Evolutionary conservation across 768 basidiomycete species (phyloP), one percentile per base, ranked within the genome.

Genomic region (Cystobasidium tubakii): DNA sequence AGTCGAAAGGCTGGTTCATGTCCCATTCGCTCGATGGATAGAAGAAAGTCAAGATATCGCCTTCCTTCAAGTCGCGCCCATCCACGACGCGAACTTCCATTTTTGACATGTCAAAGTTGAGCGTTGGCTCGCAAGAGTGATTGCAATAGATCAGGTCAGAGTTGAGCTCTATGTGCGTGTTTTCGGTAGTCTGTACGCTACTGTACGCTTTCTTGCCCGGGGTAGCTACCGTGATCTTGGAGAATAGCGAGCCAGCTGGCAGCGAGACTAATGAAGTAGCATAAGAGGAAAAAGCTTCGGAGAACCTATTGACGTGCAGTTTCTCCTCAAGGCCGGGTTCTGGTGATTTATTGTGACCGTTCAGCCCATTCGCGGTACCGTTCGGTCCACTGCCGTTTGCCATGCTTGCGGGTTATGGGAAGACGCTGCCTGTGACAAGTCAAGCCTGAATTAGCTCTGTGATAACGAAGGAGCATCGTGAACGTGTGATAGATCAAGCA

Each of bases 11-110:
- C 77, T 86, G 86, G 23, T 83, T 86, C 87, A 88, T 88, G 57
- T 86, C 84, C 87, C 87, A 88, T 77, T 88, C 87, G 19, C 86
- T 88, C 77, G 84, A 85, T 21, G 87, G 88, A 79, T 88, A 88
- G 78, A 88, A 88, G 78, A 85, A 88, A 1, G 85, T 86, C 69
- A 88, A 82, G 81, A 79, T 75, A 21, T 60, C 57, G 29, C 57
- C 57, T 15, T 29, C 27, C 33, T 60, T 27, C 25, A 60, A 34
- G 33, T 60, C 57, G 12, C 57, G 10, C 3, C 23, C 29, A 60
- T 60, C 57, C 13, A 60, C 57, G 25, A 60, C 57, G 13, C 57
- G 57, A 25, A 60, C 57, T 60, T 60, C 57, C 57, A 60, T 60
- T 21, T 60, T 60, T 3, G 57, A 60, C 4, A 88, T 78, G 77